Conservation (phyloP, 2,329 filamentous ascomycete species). For the Penicillium oxalicum region DNA sequence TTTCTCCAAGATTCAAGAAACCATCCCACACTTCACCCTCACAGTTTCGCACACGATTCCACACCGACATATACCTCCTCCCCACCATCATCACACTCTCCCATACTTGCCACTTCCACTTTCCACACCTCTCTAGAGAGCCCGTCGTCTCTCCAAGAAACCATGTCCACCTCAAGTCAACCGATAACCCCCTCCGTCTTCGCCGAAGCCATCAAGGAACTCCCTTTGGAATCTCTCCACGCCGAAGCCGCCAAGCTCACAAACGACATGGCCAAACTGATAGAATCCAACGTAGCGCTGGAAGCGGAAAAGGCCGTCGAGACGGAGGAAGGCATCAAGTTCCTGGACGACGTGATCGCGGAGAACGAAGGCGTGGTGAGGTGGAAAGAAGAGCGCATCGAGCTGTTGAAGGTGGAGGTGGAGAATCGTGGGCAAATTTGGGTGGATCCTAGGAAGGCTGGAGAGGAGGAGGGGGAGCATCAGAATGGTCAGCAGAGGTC, state of each 20-base stretch:
- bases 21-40: too few relatives aligned
- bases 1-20: too few relatives aligned
- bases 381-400: slow-evolving; percentile 51
- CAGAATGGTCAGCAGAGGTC: slow-evolving; percentile 20
- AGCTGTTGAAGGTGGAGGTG: slow-evolving; percentile 47
- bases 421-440: slow-evolving; percentile 52
- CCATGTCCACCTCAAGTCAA: slow-evolving; percentile 46
- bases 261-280: slow-evolving; percentile 55
- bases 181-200: slow-evolving; percentile 50
- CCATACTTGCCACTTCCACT: too few relatives aligned
- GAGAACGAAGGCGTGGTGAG: slow-evolving; percentile 55
- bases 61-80: too few relatives aligned
- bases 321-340: slow-evolving; percentile 41
- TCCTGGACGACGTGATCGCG: slow-evolving; percentile 38
- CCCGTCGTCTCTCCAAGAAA: not conserved
- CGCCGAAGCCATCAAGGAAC: slow-evolving; percentile 50
- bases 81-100: too few relatives aligned
- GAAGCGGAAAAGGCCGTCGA: slow-evolving; percentile 47
- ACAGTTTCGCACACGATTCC: too few relatives aligned
- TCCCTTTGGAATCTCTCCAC: slow-evolving; percentile 52
- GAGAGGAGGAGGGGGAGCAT: slow-evolving; percentile 18
- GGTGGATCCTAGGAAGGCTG: slow-evolving; percentile 31
- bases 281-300: slow-evolving; percentile 38
- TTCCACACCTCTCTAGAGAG: not conserved
- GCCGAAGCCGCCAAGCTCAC: slow-evolving; percentile 55